Percentiles rank a stretch among this genome's conserved stretches.
phyloP scores from a whole-genome alignment of 352 stramenopile genomes.

The Globisporangium sylvaticum region DNA sequence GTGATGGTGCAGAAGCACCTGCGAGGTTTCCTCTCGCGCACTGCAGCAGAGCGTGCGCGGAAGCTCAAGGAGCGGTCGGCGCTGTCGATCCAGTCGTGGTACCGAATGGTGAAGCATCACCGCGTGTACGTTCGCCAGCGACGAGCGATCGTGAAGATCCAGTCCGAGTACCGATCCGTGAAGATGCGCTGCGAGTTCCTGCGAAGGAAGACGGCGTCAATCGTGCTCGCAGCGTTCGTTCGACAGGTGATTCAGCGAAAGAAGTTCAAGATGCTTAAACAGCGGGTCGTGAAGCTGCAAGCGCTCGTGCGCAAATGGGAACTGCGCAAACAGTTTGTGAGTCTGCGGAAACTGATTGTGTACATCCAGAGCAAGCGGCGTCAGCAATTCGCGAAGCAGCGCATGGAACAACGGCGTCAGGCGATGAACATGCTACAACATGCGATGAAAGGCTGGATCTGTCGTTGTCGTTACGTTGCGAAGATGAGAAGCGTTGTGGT shows the following conservation, averaged over 20 bases:
- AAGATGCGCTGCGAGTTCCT: conserved; percentile 44
- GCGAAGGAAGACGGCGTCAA: conserved; percentile 40
- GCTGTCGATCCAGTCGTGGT: conserved; percentile 51
- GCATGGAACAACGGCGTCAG: conserved; percentile 19
- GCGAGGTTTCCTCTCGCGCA: conserved; percentile 56
- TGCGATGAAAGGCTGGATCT: conserved; percentile 42
- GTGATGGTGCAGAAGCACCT: conserved; percentile 40
- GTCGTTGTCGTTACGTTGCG: conserved; percentile 35
- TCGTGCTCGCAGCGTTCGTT: conserved; percentile 63
- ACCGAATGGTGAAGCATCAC: conserved; percentile 39
- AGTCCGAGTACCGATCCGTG: conserved; percentile 44
- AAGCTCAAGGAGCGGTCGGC: conserved; percentile 38
- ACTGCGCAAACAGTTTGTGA: conserved; percentile 26
- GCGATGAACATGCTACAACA: conserved; percentile 47
- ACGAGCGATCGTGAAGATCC: conserved; percentile 31
- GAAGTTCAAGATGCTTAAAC: conserved; percentile 64
- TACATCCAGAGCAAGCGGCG: conserved; percentile 47
- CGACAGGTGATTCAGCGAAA: conserved; percentile 62
- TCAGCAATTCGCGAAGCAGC: conserved; percentile 23
- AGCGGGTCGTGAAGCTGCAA: conserved; percentile 59
- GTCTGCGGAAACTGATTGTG: conserved; percentile 25
- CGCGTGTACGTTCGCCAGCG: conserved; percentile 28
- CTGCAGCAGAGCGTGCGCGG: conserved; percentile 52
- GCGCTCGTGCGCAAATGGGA: conserved; percentile 51
- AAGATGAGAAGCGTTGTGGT: conserved; percentile 23